Conservation (phyloP, 2,329 filamentous ascomycete genomes). For the Hypoxylon sp. region DNA sequence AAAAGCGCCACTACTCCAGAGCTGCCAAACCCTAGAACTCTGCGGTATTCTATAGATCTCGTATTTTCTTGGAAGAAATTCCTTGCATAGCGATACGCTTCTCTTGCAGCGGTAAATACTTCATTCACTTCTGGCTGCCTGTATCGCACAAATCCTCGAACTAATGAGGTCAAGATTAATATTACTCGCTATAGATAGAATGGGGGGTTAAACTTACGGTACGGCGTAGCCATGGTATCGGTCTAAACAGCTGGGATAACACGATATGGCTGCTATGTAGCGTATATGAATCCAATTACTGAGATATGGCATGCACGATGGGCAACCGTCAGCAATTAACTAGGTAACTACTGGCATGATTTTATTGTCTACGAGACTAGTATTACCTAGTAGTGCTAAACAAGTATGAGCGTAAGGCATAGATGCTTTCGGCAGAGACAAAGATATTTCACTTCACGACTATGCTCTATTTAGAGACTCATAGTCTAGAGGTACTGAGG, state of each 20-base stretch:
- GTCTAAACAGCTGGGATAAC: too few species aligned
- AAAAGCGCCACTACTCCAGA: slow-evolving; percentile 34
- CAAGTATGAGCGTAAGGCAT: neutral
- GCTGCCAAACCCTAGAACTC: slow-evolving; percentile 32
- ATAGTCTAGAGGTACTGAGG: neutral
- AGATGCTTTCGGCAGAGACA: slow-evolving; percentile 35
- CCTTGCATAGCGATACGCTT: slow-evolving; percentile 12
- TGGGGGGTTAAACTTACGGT: slow-evolving; percentile 21
- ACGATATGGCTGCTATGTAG: neutral
- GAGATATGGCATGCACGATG: neutral
- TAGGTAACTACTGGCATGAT: neutral
- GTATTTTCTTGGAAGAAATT: slow-evolving; percentile 19
- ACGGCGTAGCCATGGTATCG: slow-evolving; percentile 17
- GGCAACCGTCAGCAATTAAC: neutral
- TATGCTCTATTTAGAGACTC: neutral
- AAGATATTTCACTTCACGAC: slow-evolving; percentile 9
- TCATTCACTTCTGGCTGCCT: slow-evolving; percentile 10
- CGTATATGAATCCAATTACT: neutral
- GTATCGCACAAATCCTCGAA: slow-evolving; percentile 25
- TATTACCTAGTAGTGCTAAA: neutral
- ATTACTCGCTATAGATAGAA: neutral
- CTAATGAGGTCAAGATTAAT: slow-evolving; percentile 18
- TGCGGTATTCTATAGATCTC: slow-evolving; percentile 10
- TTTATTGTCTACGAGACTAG: slow-evolving; percentile 11
- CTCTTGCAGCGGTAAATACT: slow-evolving; percentile 16